Base-by-base conservation (phyloP, 768 basidiomycete species). In the Astraeus odoratus region DNA sequence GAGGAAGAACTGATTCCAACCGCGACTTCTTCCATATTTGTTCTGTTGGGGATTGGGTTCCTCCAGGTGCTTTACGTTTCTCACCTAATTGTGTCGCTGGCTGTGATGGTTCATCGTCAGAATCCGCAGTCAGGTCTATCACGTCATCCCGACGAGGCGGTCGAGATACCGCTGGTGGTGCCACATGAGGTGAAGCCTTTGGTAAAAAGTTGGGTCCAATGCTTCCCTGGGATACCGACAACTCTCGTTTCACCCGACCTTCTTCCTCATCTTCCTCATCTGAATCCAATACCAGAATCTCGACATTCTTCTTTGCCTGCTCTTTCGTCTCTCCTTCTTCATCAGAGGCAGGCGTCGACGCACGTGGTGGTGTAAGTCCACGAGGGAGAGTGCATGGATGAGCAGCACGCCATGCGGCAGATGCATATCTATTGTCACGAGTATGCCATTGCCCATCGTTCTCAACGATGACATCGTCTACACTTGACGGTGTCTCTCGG, bases 401-500 rank as follows among this genome's bases (percentile, higher is more conserved):
- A 0, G 64, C 53, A 35, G 73, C 72, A 52, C 74, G 78, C 92
- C 93, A 96, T 24, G 63, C 67, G 1, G 68, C 55, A 16, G 89
- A 92, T 1, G 78, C 91, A 56, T 77, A 86, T 64, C 86, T 90
- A 68, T 86, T 76, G 65, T 98, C 92, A 15, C 77, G 68, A 1
- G 92, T 92, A 60, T 96, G 94, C 96, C 96, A 99, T 60, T 94
- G 85, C 1, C 92, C 94, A 59, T 95, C 83, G 5, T 90, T 80
- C 63, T 99, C 95, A 13, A 99, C 81, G 44, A 95, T 75, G 20
- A 99, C 92, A 51, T 96, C 89, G 40, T 99, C 96, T 10, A 90
- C 80, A 42, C 70, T 72, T 19, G 93, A 87, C 0, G 87, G 75
- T 3, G 84, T 88, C 22, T 73, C 66, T 52, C 80, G 78, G 56